phyloP scores from a whole-genome alignment of 257 asterid genomes.

The Solanum sparsipilum region DNA sequence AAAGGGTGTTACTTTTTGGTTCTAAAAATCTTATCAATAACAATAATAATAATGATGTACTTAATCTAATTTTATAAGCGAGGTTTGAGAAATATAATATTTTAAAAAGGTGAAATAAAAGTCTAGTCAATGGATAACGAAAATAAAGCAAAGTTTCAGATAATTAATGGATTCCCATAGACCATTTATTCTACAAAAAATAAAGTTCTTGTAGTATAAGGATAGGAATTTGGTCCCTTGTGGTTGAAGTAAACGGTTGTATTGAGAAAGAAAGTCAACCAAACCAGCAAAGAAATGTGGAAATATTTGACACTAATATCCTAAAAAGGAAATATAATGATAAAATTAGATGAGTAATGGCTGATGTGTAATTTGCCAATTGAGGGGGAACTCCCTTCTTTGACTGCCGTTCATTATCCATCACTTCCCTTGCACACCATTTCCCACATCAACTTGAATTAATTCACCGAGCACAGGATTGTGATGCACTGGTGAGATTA shows the following conservation, averaged over 20 bases:
- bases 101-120: not conserved
- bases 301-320: not conserved
- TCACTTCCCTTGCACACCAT: not conserved
- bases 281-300: not conserved
- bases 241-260: not conserved
- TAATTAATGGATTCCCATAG: not conserved
- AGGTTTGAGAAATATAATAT: not conserved
- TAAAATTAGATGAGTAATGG: not conserved
- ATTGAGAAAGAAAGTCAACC: not conserved
- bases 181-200: not conserved
- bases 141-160: not conserved
- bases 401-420: not conserved
- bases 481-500: too few relatives aligned
- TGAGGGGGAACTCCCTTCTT: not conserved
- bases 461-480: too few relatives aligned
- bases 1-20: not conserved
- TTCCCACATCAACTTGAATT: not conserved
- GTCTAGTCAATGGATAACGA: not conserved
- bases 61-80: too few relatives aligned
- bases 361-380: conserved; percentile 4
- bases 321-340: conserved; percentile 4
- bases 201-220: not conserved
- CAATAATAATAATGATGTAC: too few relatives aligned
- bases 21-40: not conserved
- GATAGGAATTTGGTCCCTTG: not conserved